Evolutionary conservation across 148 eudicot genomes (phyloP), one percentile per base, ranked within the genome.

Genomic region (Mesembryanthemum crystallinum): DNA sequence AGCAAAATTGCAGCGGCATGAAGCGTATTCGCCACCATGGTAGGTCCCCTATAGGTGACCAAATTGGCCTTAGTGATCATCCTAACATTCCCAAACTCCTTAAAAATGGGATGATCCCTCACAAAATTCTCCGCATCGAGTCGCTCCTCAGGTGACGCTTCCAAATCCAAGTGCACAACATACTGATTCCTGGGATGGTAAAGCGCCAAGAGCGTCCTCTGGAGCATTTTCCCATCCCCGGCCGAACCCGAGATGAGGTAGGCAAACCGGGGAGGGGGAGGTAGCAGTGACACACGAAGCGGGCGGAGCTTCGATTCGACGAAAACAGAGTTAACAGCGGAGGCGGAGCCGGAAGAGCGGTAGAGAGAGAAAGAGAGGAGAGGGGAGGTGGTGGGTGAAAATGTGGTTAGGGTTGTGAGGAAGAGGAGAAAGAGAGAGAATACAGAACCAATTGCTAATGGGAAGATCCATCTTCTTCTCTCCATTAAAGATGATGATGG

Each of bases 11-110:
- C 91, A 10, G 98, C 97, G 7, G 97, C 98, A 67, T 94, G 97
- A 58, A 94, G 86, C 1, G 98, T 94, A 68, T 91, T 91, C 3
- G 97, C 91, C 69, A 94, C 98, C 98, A 94, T 94, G 2, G 98
- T 94, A 0, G 98, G 97, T 2, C 98, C 98, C 0, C 97, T 74
- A 28, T 94, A 94, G 1, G 97, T 91, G 1, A 94, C 86, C 82
- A 91, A 74, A 91, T 94, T 94, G 27, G 97, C 94, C 89, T 91
- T 94, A 18, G 80, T 80, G 54, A 94, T 94, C 91, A 94, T 84
- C 76, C 81, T 70, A 9, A 94, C 98, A 80, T 94, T 94, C 30
- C 80, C 75, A 78, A 89, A 94, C 28, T 73, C 67, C 8, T 10
- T 30, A 54, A 94, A 89, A 2, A 82, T 20, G 1, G 79, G 42